These are phyloP conservation scores for Artemisia annua DNA, from an alignment of 129 eudicot species.

Conservation along the genomic window DNA sequence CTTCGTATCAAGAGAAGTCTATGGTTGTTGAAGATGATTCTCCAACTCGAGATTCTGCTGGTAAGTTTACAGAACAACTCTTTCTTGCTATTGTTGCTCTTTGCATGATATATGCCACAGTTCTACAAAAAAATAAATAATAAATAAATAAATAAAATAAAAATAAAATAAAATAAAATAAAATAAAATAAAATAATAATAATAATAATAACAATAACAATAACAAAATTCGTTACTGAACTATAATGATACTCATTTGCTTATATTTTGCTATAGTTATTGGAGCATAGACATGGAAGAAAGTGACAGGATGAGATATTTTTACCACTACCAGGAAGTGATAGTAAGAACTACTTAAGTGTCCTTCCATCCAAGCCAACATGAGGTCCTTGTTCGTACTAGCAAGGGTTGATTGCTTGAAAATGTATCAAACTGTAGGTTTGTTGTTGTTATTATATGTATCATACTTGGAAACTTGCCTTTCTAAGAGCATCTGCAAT, in stretches of 20 bases:
- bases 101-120: neutral
- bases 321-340: neutral
- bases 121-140: no score
- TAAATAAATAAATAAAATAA: no score
- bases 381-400: neutral
- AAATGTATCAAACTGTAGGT: no score
- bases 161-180: no score
- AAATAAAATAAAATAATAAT: no score
- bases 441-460: constrained; percentile 17
- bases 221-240: neutral
- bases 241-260: constrained; percentile 17
- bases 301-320: constrained; percentile 31
- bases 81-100: neutral
- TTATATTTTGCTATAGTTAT: constrained; percentile 32
- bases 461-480: neutral
- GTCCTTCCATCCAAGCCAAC: constrained; percentile 31
- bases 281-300: constrained; percentile 39
- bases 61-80: constrained; percentile 25
- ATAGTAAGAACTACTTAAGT: constrained; percentile 13
- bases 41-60: constrained; percentile 38
- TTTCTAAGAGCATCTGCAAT: no score
- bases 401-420: neutral
- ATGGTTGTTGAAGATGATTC: constrained; percentile 36
- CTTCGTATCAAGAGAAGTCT: constrained; percentile 29
- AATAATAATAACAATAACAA: no score